phyloP scores from a whole-genome alignment of 2,329 filamentous ascomycete genomes.

The Tetracladium maxilliforme region DNA sequence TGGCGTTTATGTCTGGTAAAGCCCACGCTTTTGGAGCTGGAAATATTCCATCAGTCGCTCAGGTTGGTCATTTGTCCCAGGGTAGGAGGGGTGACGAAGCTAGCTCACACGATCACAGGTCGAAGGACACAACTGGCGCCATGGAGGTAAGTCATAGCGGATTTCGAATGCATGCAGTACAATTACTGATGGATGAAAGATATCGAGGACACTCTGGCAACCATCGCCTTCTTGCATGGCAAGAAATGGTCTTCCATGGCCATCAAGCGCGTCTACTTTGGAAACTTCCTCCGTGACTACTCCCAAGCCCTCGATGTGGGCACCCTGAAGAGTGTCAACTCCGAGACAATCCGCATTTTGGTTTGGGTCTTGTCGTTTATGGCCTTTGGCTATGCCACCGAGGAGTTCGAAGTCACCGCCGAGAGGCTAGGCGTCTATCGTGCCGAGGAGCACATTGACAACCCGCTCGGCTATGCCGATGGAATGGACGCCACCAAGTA shows the following conservation, averaged over 20 bases:
- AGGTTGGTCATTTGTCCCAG: too few species aligned
- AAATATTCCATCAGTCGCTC: conserved; percentile 52
- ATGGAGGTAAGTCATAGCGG: conserved; percentile 33
- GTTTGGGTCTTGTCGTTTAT: conserved; percentile 75
- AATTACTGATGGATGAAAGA: conserved; percentile 24
- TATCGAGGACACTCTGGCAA: conserved; percentile 72
- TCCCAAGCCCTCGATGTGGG: conserved; percentile 73
- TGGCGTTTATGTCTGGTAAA: conserved; percentile 40
- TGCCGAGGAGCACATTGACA: conserved; percentile 62
- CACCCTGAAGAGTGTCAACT: conserved; percentile 64
- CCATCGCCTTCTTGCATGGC: conserved; percentile 59
- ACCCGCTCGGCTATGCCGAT: conserved; percentile 76
- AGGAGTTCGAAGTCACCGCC: conserved; percentile 70
- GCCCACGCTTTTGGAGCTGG: conserved; percentile 52
- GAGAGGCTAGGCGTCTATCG: conserved; percentile 70
- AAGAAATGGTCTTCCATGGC: conserved; percentile 77
- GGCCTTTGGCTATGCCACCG: conserved; percentile 73
- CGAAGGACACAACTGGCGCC: conserved; percentile 55
- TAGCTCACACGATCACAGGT: conserved; percentile 39
- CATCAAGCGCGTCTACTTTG: conserved; percentile 68
- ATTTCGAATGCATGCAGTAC: conserved; percentile 2
- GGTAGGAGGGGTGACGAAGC: conserved; percentile 1
- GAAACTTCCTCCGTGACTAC: conserved; percentile 79
- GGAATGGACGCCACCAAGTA: conserved; percentile 71
- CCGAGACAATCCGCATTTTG: conserved; percentile 63